Evolutionary conservation across 2,329 filamentous ascomycete genomes (phyloP), one percentile per base, ranked within the genome.

Genomic region (Aspergillus clavatus): DNA sequence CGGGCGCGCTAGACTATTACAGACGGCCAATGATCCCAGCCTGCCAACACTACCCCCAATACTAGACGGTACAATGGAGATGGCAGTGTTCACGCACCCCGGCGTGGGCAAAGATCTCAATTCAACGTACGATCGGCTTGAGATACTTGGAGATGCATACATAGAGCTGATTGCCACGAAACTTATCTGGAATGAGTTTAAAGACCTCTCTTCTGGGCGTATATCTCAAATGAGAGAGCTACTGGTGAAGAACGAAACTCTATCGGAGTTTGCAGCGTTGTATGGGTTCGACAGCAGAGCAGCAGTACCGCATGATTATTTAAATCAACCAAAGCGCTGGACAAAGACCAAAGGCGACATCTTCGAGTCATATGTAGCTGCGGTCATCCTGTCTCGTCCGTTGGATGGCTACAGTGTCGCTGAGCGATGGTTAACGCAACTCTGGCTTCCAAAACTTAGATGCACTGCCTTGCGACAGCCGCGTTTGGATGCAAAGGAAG

Each of bases 351-450:
- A 86, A 45, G 90, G 84, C 7, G 91, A 97, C 61, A 77, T 96
- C 14, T 94, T 96, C 57, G 91, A 97, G 65, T 86, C 91, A 0
- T 96, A 94, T 56, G 80, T 95, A 12, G 90, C 86, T 7, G 90
- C 86, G 3, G 69, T 90, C 5, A 78, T 95, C 26, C 70, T 88
- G 2, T 82, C 84, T 1, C 79, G 89, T 56, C 75, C 81, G 0
- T 66, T 71, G 3, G 63, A 80, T 38, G 89, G 90, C 1, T 77
- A 85, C 38, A 51, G 66, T 6, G 75, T 73, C 2, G 83, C 79
- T 2, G 76, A 84, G 41, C 63, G 75, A 11, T 97, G 89, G 89
- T 70, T 96, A 37, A 83, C 80, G 40, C 70, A 76, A 6, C 71
- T 96, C 1, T 96, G 89, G 89, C 77, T 78, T 3, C 79, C 75